These are phyloP conservation scores for Solanum piurae DNA, from an alignment of 257 asterid genomes.

Conservation along the genomic window DNA sequence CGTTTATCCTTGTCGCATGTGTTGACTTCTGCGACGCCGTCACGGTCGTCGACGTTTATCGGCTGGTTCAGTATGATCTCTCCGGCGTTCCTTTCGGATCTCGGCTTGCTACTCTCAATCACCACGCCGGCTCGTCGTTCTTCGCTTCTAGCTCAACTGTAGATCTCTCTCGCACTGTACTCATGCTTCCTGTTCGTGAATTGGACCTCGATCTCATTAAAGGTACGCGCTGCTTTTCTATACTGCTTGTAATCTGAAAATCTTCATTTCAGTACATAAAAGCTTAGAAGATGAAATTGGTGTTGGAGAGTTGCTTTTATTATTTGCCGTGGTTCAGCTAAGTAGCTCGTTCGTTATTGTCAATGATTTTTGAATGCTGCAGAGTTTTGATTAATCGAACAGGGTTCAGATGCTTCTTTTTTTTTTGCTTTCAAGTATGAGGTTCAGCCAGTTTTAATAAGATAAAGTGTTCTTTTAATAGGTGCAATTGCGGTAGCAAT, in stretches of 20 bases:
- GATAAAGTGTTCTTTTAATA: neutral
- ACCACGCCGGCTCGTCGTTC: slow-evolving; percentile 83
- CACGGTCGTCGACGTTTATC: slow-evolving; percentile 81
- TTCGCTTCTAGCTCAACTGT: slow-evolving; percentile 27
- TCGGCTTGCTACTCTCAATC: slow-evolving; percentile 77
- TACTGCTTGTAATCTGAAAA: neutral
- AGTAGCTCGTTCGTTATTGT: neutral
- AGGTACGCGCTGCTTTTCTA: slow-evolving; percentile 26
- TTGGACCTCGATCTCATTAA: slow-evolving; percentile 68
- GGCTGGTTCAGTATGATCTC: slow-evolving; percentile 88
- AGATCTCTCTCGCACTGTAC: slow-evolving; percentile 86
- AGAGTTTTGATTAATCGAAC: too few relatives aligned
- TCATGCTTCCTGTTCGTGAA: slow-evolving; percentile 84
- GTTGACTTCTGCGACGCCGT: slow-evolving; percentile 81
- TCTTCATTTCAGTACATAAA: neutral
- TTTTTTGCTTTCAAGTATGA: too few relatives aligned
- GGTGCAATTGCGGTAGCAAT: neutral
- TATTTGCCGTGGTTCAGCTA: neutral
- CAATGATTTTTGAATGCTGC: neutral
- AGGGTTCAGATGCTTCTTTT: neutral
- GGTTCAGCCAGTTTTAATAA: neutral
- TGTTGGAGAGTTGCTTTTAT: neutral
- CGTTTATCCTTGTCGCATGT: slow-evolving; percentile 51
- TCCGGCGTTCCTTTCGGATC: slow-evolving; percentile 91
- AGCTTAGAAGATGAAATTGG: neutral